Base-by-base conservation (phyloP, 257 asterid genomes). In the Fraxinus pennsylvanica region DNA sequence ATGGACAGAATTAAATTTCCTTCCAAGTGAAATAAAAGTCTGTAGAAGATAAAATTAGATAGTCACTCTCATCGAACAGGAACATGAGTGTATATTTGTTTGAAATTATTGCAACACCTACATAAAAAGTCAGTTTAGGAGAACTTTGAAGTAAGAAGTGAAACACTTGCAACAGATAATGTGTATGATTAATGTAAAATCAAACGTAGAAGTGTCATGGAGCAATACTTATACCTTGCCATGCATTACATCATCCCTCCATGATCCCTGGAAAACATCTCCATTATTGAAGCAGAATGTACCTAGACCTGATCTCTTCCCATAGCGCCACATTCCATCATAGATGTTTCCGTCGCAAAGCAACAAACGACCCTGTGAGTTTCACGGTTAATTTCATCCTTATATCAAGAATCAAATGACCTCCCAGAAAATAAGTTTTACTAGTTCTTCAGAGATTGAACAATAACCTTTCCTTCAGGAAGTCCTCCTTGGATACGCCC, bases 191-290 rank as follows among this genome's bases (percentile, higher is more conserved):
- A 33, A 32, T 22, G 54, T 38, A 78, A 76, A 79, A 36, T 72
- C 21, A 54, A 72, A 81, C 50, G 69, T 27, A 17, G 29, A 73
- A 52, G 19, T 71, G 7, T 15, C 61, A 30, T 47, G 59, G 50
- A 78, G 83, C 12, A 59, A 45, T 36, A 81, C 19, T 25, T 32
- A 32, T 90, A 95, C 99, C 97, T 95, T 95, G 73, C 99, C 99
- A 59, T 95, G 99, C 97, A 93, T 95, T 86, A 85, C 89, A 85
- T 95, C 99, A 78, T 95, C 98, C 81, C 99, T 93, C 99, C 99
- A 95, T 9, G 96, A 90, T 41, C 99, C 99, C 84, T 91, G 97
- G 86, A 82, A 95, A 80, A 93, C 90, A 86, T 95, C 97, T 25
- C 98, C 97, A 61, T 93, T 95, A 78, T 80, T 89, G 88, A 89